Base-by-base conservation (phyloP, 2,329 filamentous ascomycete species). In the Botrytis fabae region DNA sequence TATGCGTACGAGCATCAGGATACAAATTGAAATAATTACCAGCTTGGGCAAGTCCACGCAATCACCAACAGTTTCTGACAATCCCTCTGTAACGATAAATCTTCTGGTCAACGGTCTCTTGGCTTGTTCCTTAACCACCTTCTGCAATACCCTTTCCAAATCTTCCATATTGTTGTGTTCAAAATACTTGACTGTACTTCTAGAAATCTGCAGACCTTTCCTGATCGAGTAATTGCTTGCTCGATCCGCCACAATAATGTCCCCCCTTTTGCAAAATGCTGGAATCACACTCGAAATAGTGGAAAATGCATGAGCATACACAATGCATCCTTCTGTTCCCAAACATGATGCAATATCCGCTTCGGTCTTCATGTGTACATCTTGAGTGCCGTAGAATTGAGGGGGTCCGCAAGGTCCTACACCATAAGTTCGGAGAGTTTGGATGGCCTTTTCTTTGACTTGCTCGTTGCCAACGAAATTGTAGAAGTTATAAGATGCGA, bases 201-300 rank as follows among this genome's bases (percentile, higher is more conserved):
- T 88, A 40, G 93, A 96, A 74, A 97, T 94, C 84, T 99, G 94
- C 12, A 99, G 88, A 51, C 96, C 97, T 83, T 97, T 97, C 71
- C 96, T 92, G 78, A 98, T 95, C 18, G 95, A 91, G 84, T 93
- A 98, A 82, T 97, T 98, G 81, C 96, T 92, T 51, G 94, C 93
- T 77, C 92, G 92, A 83, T 99, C 96, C 60, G 94, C 96, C 71
- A 99, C 93, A 78, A 99, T 98, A 80, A 98, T 93, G 82, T 99
- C 96, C 69, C 96, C 96, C 79, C 96, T 90, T 86, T 99, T 99
- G 81, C 93, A 97, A 81, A 99, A 99, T 1, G 95, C 92, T 0
- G 96, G 97, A 75, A 99, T 98, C 35, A 98, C 95, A 81, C 93
- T 95, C n/a, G 93, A 95, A 74, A 98, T 97, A 59, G 96, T 98